These are phyloP conservation scores for Physaria fendleri DNA, from an alignment of 345 rosid genomes.

Conservation along the genomic window DNA sequence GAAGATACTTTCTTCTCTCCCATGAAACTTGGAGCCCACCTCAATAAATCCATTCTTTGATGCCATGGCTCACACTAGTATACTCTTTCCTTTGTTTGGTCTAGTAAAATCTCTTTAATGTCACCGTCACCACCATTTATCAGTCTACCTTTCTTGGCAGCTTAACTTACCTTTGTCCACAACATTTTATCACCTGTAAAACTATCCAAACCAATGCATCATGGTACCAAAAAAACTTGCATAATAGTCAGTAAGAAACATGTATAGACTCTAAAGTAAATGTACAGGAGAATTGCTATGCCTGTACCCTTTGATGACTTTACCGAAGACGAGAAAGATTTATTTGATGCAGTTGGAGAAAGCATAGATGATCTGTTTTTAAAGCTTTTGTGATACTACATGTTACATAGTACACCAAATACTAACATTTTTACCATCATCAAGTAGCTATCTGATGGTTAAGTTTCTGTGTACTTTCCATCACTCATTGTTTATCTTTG, in stretches of 20 bases:
- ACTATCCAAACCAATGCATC: slow-evolving; percentile 1
- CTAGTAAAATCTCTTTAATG: slow-evolving; percentile 28
- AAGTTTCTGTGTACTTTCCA: slow-evolving; percentile 15
- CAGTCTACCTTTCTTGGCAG: slow-evolving; percentile 34
- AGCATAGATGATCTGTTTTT: background rate
- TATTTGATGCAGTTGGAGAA: background rate
- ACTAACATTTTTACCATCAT: background rate
- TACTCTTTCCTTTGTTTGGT: slow-evolving; percentile 26
- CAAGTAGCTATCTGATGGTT: slow-evolving; percentile 4
- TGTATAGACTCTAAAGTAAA: background rate
- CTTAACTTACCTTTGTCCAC: slow-evolving; percentile 16
- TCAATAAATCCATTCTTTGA: slow-evolving; percentile 27
- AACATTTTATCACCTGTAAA: slow-evolving; percentile 7
- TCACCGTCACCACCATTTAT: slow-evolving; percentile 27
- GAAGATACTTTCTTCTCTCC: slow-evolving; percentile 26
- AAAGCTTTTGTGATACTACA: background rate
- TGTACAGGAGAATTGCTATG: no score
- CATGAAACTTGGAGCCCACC: slow-evolving; percentile 34
- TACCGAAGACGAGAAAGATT: no score
- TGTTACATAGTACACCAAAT: background rate
- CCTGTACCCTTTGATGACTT: no score
- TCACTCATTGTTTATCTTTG: slow-evolving; percentile 13
- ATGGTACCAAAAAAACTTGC: background rate
- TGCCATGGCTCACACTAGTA: slow-evolving; percentile 23
- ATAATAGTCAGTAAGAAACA: background rate